Conservation (phyloP, 2,329 filamentous ascomycete genomes). For the Westerdykella ornata region DNA sequence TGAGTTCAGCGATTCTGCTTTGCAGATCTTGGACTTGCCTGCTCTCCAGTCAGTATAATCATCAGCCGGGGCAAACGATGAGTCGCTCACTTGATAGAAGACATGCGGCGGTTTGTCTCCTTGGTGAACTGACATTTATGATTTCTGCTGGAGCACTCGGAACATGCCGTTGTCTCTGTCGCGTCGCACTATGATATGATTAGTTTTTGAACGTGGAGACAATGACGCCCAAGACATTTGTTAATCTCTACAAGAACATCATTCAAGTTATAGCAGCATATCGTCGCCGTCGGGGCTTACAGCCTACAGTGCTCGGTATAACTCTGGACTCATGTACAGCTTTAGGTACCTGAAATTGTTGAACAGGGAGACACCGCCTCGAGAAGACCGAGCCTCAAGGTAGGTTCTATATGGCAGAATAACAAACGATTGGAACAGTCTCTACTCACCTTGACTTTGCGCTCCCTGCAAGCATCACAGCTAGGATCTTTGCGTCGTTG, state of each 20-base stretch:
- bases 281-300: too few relatives aligned
- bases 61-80: slow-evolving; percentile 19
- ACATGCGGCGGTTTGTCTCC: slow-evolving; percentile 97
- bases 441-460: slow-evolving; percentile 55
- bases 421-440: too few relatives aligned
- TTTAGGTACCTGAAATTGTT: too few relatives aligned
- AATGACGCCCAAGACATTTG: too few relatives aligned
- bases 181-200: slow-evolving; percentile 65
- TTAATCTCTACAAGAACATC: too few relatives aligned
- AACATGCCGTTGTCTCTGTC: slow-evolving; percentile 91
- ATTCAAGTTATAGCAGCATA: too few relatives aligned
- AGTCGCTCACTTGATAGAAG: slow-evolving; percentile 71
- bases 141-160: slow-evolving; percentile 91
- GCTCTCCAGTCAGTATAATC: slow-evolving; percentile 8
- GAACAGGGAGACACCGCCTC: too few relatives aligned
- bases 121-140: slow-evolving; percentile 99
- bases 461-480: slow-evolving; percentile 91
- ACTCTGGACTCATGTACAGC: too few relatives aligned
- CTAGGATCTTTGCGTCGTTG: slow-evolving; percentile 94
- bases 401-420: too few relatives aligned
- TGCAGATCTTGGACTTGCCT: slow-evolving; percentile 92
- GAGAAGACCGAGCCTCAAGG: too few relatives aligned
- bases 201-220: neutral
- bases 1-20: slow-evolving; percentile 75
- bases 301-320: too few relatives aligned